Evolutionary conservation across 2,329 filamentous ascomycete species (phyloP).

Genomic region (Fusarium camptoceras): DNA sequence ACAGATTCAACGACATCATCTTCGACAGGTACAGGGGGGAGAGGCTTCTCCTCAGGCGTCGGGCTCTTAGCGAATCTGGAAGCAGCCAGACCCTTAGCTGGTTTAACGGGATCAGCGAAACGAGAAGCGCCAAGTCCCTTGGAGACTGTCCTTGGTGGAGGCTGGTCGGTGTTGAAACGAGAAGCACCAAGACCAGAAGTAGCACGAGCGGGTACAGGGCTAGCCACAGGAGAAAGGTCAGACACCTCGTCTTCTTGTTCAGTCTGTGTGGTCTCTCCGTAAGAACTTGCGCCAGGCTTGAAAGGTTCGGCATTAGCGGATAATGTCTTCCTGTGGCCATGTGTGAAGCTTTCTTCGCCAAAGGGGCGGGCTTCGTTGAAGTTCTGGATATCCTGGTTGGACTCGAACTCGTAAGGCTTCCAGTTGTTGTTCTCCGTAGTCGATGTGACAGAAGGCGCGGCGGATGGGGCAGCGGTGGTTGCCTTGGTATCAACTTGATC

Average conservation of each 20-base stretch:
- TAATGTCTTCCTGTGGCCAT: conserved; percentile 61
- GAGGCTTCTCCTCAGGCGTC: conserved; percentile 44
- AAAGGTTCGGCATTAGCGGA: conserved; percentile 81
- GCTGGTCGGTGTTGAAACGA: conserved; percentile 38
- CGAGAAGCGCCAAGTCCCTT: conserved; percentile 59
- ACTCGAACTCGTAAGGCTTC: conserved; percentile 72
- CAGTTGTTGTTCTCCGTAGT: conserved; percentile 60
- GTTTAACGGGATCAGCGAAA: conserved; percentile 60
- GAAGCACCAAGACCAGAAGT: conserved; percentile 37
- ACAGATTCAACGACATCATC: conserved; percentile 48
- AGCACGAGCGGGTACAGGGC: conserved; percentile 37
- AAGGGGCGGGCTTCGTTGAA: conserved; percentile 66
- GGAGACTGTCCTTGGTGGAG: conserved; percentile 49
- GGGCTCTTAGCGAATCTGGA: conserved; percentile 60
- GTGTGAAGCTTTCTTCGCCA: conserved; percentile 58
- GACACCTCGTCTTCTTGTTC: conserved; percentile 37
- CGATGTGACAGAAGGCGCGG: conserved; percentile 65
- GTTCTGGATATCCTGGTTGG: conserved; percentile 58
- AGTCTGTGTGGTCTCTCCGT: conserved; percentile 40
- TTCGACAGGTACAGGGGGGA: conserved; percentile 44
- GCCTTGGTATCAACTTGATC: conserved; percentile 66
- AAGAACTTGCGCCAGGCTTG: conserved; percentile 57
- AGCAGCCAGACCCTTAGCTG: conserved; percentile 55
- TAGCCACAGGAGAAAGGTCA: conserved; percentile 39
- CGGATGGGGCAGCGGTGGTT: conserved; percentile 64